Conservation (phyloP, 805 yeast genomes). For the Geotrichum ghanense region DNA sequence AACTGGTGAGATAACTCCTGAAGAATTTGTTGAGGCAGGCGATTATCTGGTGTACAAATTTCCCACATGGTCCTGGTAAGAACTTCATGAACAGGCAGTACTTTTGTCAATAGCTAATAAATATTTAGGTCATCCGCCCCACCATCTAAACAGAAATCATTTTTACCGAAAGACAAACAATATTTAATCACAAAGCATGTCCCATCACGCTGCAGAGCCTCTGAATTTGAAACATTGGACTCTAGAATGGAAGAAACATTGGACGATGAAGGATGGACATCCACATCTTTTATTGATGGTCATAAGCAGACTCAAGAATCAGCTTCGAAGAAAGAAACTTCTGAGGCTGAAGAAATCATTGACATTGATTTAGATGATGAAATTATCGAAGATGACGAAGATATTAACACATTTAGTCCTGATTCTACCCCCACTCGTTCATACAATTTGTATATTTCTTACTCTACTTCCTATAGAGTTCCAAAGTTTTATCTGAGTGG, state of each 20-base stretch:
- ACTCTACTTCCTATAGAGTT: slow-evolving; percentile 90
- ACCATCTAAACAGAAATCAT: slow-evolving; percentile 43
- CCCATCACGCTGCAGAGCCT: slow-evolving; percentile 70
- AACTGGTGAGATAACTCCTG: slow-evolving; percentile 92
- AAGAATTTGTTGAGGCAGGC: slow-evolving; percentile 89
- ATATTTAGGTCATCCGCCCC: slow-evolving; percentile 36
- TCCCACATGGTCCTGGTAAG: slow-evolving; percentile 92
- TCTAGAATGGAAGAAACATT: slow-evolving; percentile 12
- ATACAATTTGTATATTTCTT: slow-evolving; percentile 83
- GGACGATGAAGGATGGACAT: slow-evolving; percentile 7
- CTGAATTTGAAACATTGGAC: slow-evolving; percentile 26
- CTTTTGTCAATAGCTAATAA: background rate
- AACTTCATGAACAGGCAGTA: background rate
- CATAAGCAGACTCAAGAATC: too few species aligned
- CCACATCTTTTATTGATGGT: background rate
- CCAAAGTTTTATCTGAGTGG: slow-evolving; percentile 93
- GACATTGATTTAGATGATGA: slow-evolving; percentile 14
- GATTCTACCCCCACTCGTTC: slow-evolving; percentile 33
- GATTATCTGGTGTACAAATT: slow-evolving; percentile 84
- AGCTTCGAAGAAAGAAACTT: too few species aligned
- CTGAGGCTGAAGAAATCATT: background rate
- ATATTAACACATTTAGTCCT: slow-evolving; percentile 4
- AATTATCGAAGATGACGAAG: slow-evolving; percentile 16
- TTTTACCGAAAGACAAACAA: slow-evolving; percentile 80
- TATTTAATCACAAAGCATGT: slow-evolving; percentile 81